These are phyloP conservation scores for Aspergillus oerlinghausenensis DNA, from an alignment of 2,329 filamentous ascomycete species.

Conservation along the genomic window DNA sequence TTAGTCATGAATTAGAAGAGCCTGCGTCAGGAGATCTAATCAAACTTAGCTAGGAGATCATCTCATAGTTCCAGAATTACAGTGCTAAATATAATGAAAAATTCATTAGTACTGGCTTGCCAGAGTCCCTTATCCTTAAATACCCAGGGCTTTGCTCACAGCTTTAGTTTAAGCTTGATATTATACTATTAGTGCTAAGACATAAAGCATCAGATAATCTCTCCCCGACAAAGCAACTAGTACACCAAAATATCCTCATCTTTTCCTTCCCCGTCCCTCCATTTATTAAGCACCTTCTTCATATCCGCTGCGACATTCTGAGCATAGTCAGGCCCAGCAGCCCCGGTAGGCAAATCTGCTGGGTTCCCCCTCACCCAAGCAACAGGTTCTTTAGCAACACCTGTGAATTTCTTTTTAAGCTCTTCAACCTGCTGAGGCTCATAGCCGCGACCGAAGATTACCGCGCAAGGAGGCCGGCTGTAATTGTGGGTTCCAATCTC, in stretches of 20 bases:
- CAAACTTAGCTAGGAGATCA: slow-evolving; percentile 55
- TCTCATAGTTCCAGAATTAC: slow-evolving; percentile 54
- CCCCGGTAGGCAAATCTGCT: slow-evolving; percentile 5
- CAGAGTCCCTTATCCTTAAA: slow-evolving; percentile 53
- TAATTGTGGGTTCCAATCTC: slow-evolving; percentile 25
- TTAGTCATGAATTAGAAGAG: slow-evolving; percentile 32
- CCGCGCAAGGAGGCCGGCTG: slow-evolving; percentile 16
- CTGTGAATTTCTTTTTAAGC: slow-evolving; percentile 4
- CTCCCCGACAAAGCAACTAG: background rate
- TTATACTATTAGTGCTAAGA: slow-evolving; percentile 62
- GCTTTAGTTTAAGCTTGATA: slow-evolving; percentile 69
- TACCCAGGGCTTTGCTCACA: slow-evolving; percentile 62
- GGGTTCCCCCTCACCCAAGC: slow-evolving; percentile 13
- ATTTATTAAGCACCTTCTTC: slow-evolving; percentile 7
- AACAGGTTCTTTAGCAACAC: slow-evolving; percentile 5
- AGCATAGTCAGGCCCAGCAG: slow-evolving; percentile 4
- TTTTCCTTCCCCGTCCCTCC: slow-evolving; percentile 4
- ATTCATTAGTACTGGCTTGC: slow-evolving; percentile 66
- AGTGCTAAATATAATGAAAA: slow-evolving; percentile 62
- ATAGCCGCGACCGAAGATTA: slow-evolving; percentile 27
- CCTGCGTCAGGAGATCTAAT: slow-evolving; percentile 48
- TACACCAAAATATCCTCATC: slow-evolving; percentile 13
- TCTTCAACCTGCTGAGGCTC: slow-evolving; percentile 8
- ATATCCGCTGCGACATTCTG: slow-evolving; percentile 4
- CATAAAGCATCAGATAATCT: background rate